These are phyloP conservation scores for Mycena alexandri DNA, from an alignment of 768 basidiomycete genomes.

Conservation along the genomic window DNA sequence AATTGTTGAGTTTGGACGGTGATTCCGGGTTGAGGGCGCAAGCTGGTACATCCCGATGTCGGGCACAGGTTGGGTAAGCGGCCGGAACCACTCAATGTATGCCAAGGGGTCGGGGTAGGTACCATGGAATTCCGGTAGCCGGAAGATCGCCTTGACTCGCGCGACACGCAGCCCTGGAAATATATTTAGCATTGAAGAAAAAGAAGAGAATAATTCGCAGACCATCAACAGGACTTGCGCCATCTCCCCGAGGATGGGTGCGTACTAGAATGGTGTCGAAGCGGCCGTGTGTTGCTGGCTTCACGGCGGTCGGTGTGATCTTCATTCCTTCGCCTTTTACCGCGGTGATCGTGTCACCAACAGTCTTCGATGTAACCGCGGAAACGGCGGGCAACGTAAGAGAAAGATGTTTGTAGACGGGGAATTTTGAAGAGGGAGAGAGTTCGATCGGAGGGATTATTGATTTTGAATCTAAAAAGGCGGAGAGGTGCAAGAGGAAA, in stretches of 20 bases:
- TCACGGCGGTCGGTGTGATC: neutral
- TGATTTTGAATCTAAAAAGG: neutral
- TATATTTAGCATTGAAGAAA: too few relatives aligned
- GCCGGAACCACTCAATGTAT: conserved; percentile 13
- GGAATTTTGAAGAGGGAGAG: neutral
- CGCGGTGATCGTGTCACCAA: too few relatives aligned
- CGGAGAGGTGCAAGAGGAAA: neutral
- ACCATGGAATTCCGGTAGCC: neutral
- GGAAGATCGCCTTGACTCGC: conserved; percentile 6
- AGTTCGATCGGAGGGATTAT: neutral
- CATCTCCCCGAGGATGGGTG: neutral
- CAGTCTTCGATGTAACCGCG: neutral
- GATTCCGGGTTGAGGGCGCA: neutral
- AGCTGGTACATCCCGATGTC: neutral
- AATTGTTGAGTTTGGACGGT: neutral
- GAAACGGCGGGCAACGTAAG: neutral
- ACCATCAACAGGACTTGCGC: neutral
- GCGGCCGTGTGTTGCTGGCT: neutral
- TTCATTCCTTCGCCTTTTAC: too few relatives aligned
- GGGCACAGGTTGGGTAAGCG: neutral
- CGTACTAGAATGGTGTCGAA: neutral
- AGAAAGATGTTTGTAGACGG: neutral
- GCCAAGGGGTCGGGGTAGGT: neutral
- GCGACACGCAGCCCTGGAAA: conserved; percentile 3
- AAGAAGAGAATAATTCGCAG: neutral